Conservation (phyloP, 202 grass and related monocot species). For the Elaeis oleifera region DNA sequence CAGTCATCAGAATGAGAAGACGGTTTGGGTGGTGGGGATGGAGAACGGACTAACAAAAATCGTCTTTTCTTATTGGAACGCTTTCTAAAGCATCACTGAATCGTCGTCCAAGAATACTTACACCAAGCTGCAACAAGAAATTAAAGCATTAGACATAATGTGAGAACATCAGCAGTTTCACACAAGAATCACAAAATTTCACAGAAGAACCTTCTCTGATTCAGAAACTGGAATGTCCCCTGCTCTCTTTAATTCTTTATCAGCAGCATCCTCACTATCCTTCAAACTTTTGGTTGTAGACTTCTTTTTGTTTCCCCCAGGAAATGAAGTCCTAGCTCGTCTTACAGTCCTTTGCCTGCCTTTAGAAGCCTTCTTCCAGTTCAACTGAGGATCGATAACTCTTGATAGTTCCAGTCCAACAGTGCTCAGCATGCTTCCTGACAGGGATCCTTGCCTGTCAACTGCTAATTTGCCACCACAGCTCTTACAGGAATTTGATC, state of each 20-base stretch:
- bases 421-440: conserved; percentile 50
- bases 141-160: conserved; percentile 16
- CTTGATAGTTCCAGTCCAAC: conserved; percentile 54
- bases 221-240: conserved; percentile 54
- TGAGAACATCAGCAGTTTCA: background rate
- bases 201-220: conserved; percentile 75
- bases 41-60: conserved; percentile 53
- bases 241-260: conserved; percentile 32
- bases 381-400: conserved; percentile 51
- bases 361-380: conserved; percentile 54
- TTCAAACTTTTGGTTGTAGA: conserved; percentile 35
- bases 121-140: conserved; percentile 50
- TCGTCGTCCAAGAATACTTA: conserved; percentile 74
- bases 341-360: conserved; percentile 55
- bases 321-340: conserved; percentile 58
- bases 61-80: conserved; percentile 94
- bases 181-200: background rate
- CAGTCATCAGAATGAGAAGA: conserved; percentile 34
- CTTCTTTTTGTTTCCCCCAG: conserved; percentile 38
- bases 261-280: conserved; percentile 23
- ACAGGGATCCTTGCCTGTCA: conserved; percentile 30
- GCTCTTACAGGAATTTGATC: conserved; percentile 45
- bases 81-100: conserved; percentile 67
- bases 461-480: conserved; percentile 33
- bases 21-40: conserved; percentile 38